These are phyloP conservation scores for Middelhovenomyces tepae DNA, from an alignment of 805 yeast species.

Conservation along the genomic window DNA sequence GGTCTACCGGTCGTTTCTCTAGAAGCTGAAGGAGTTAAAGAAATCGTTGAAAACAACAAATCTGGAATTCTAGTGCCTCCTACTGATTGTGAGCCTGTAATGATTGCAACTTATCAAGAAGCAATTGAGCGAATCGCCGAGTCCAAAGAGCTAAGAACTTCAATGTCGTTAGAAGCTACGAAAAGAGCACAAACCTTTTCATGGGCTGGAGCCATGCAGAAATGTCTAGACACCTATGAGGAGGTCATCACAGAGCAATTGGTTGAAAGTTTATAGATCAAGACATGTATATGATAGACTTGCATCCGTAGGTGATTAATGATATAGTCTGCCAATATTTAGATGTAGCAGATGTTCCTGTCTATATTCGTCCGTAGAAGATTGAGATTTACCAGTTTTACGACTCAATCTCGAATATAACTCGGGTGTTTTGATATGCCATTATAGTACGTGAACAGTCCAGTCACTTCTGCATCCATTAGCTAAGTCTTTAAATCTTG, in stretches of 20 bases:
- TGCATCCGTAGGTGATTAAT: too few species aligned
- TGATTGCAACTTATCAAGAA: background rate
- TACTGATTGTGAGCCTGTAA: background rate
- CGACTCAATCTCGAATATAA: too few species aligned
- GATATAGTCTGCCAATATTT: too few species aligned
- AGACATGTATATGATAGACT: too few species aligned
- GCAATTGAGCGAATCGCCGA: conserved; percentile 7
- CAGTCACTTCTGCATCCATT: too few species aligned
- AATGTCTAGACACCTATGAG: conserved; percentile 8
- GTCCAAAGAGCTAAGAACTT: conserved; percentile 5
- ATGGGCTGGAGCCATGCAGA: conserved; percentile 10
- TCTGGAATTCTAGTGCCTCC: conserved; percentile 9
- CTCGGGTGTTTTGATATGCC: too few species aligned
- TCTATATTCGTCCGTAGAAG: too few species aligned
- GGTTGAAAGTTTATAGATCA: too few species aligned
- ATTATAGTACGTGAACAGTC: too few species aligned
- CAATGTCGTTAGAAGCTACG: conserved; percentile 6
- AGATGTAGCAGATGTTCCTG: too few species aligned
- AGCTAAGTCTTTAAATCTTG: too few species aligned
- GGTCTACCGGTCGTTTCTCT: conserved; percentile 15
- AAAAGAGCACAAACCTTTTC: conserved; percentile 7
- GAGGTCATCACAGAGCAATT: conserved; percentile 4
- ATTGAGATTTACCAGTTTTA: too few species aligned
- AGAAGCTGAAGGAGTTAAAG: conserved; percentile 13
- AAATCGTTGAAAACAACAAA: conserved; percentile 11